Base-by-base conservation (phyloP, 2,329 filamentous ascomycete species). In the Fusarium nodosum region DNA sequence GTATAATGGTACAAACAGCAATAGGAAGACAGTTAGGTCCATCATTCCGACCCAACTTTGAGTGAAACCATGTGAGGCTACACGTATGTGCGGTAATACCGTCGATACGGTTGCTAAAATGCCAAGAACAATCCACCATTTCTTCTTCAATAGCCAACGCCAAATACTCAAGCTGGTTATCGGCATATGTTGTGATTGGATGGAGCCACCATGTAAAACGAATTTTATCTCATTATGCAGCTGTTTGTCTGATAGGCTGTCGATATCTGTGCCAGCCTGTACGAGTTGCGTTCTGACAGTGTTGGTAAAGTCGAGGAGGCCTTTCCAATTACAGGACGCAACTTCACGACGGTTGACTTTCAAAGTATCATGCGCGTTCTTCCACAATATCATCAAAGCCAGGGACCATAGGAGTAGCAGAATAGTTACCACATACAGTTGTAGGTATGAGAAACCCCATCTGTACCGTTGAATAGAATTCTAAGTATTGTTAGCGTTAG, bases 381-480 rank as follows among this genome's bases (percentile, higher is more conserved):
- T 13, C 60, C 60, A 51, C 8, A 65, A 12, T 1, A 38, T 9
- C 8, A 39, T 5, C 3, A 65, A 38, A 8, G 46, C 39, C 1
- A 55, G 2, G 1, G 46, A 61, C 60, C 60, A 68, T 1, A 56
- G 4, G 1, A 51, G 5, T 0, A 68, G 24, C 3, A 68, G 9
- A 0, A 55, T 5, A 0, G 12, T 10, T 15, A 60, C 36, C 0
- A 51, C 9, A 3, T 68, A 48, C 0, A 68, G 9, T 4, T 68
- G 60, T 3, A 68, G 20, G 30, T 61, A 68, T 0, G 64, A 68
- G 5, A 68, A 68, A 0, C 66, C 64, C 60, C 66, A 68, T 16
- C 56, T 34, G 4, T 53, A 68, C n/a, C 24, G 7, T 46, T 34
- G 13, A 1, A 41, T n/a, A 0, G 45, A 39, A 2, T 45, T 24